Evolutionary conservation across 176 grass and related monocot genomes (phyloP), one percentile per base, ranked within the genome.

Genomic region (Hsuehochloa calcarea): DNA sequence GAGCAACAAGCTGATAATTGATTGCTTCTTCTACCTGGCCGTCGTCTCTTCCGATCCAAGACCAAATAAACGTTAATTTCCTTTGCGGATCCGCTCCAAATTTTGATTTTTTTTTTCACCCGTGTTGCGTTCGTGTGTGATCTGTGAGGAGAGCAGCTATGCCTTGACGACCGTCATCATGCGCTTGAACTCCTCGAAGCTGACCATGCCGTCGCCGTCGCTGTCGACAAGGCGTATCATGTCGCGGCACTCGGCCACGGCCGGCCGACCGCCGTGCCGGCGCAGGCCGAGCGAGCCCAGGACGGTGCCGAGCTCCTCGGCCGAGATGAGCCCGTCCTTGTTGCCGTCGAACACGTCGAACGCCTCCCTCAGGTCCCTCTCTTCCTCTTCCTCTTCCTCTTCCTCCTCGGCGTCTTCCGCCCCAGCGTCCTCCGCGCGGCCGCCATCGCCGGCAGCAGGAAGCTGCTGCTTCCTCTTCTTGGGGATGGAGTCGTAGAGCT

Each of bases 271-370:
- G 50, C 87, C 91, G 59, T 41, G 47, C 31, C 80, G 90, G 65
- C 86, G 92, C 37, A 98, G 82, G 47, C 91, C 96, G 44, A 98
- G 87, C 5, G 93, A 91, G 14, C 73, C 80, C 8, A 98, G 62
- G 79, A 95, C 94, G 85, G 89, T 85, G 65, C 85, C 86, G 64
- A 98, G 83, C 88, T 96, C 96, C 87, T 98, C 91, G 6, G 91
- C 93, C 19, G 91, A 95, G 81, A 98, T 94, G 80, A 94, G 82
- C 13, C 96, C 96, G 27, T 98, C 96, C 77, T 87, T 81, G 87
- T 98, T 95, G 72, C 87, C 89, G 80, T 98, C 96, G 85, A 98
- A 98, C 62, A 98, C 90, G 69, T 90, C 88, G 68, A 98, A 98
- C 41, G 91, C 96, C 78, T 95, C 96, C n/a, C 85, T 89, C 45